A percentile compares a stretch with the other conserved stretches of the same genome.
phyloP scores from a whole-genome alignment of 192 early-diverging fungal genomes.

The Coemansia sp. region DNA sequence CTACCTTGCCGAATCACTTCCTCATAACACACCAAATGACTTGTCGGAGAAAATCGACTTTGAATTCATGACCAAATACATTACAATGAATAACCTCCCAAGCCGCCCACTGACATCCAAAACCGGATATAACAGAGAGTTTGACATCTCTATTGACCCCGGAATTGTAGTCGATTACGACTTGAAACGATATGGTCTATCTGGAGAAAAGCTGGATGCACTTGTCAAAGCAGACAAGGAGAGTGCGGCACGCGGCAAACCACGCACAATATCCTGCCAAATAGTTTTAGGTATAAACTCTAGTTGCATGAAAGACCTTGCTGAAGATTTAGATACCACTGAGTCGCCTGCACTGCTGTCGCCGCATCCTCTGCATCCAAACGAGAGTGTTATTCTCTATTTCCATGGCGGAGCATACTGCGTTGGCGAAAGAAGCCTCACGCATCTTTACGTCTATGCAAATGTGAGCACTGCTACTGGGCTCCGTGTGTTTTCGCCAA shows the following conservation, averaged over 20 bases:
- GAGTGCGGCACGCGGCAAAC: not conserved
- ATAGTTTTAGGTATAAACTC: constrained; percentile 19
- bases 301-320: not conserved
- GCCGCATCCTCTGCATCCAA: constrained; percentile 12
- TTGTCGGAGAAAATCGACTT: constrained; percentile 32
- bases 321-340: not conserved
- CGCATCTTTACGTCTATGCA: constrained; percentile 42
- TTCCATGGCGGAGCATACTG: constrained; percentile 54
- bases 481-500: constrained; percentile 42
- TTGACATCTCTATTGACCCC: constrained; percentile 15
- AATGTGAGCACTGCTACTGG: constrained; percentile 26
- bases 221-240: constrained; percentile 21
- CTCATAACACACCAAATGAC: constrained; percentile 32
- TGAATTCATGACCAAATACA: constrained; percentile 32
- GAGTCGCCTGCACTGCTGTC: not conserved
- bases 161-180: constrained; percentile 12
- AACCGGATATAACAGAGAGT: constrained; percentile 32
- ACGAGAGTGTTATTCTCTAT: constrained; percentile 37
- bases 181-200: constrained; percentile 18
- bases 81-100: constrained; percentile 35
- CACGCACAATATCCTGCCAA: constrained; percentile 40
- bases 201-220: constrained; percentile 19
- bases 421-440: constrained; percentile 49
- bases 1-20: constrained; percentile 39
- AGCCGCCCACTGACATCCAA: constrained; percentile 11